A percentile compares a stretch with the other conserved stretches of the same genome.
phyloP scores from a whole-genome alignment of 2,329 filamentous ascomycete genomes.

The Penicillium rolfsii region DNA sequence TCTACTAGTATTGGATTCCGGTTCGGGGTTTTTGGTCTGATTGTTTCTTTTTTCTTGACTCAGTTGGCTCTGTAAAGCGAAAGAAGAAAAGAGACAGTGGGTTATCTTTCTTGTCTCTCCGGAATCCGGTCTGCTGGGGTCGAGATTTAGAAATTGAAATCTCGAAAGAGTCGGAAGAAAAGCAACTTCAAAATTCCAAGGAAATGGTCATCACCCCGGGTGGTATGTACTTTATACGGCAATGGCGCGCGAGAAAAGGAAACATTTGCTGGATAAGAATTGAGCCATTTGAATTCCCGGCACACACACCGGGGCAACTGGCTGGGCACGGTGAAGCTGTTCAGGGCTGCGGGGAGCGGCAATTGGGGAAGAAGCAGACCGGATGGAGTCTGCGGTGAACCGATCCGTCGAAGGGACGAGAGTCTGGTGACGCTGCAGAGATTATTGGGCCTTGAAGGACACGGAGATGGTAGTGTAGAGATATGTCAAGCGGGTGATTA shows the following conservation, averaged over 20 bases:
- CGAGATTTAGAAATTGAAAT: neutral
- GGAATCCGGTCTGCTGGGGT: neutral
- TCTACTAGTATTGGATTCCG: constrained; percentile 1
- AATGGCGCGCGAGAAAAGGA: too few relatives aligned
- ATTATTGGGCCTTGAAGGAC: neutral
- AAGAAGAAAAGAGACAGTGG: neutral
- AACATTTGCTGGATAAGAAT: constrained; percentile 9
- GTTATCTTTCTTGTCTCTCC: neutral
- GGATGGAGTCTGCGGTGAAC: constrained; percentile 44
- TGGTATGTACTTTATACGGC: neutral
- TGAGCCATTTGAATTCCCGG: constrained; percentile 27
- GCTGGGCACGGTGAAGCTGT: constrained; percentile 36
- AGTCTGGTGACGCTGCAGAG: constrained; percentile 3
- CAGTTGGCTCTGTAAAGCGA: neutral
- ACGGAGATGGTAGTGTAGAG: neutral
- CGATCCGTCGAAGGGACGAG: constrained; percentile 12
- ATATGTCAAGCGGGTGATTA: neutral
- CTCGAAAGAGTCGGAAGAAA: constrained; percentile 2
- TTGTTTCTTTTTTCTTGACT: constrained; percentile 1
- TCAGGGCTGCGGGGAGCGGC: constrained; percentile 30
- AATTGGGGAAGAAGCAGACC: constrained; percentile 19
- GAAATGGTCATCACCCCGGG: constrained; percentile 10
- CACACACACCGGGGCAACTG: constrained; percentile 29
- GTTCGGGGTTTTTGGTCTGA: constrained; percentile 9
- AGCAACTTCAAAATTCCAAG: neutral